These are phyloP conservation scores for Phlebopus sp. DNA, from an alignment of 1,284 basidiomycete species.

Conservation along the genomic window DNA sequence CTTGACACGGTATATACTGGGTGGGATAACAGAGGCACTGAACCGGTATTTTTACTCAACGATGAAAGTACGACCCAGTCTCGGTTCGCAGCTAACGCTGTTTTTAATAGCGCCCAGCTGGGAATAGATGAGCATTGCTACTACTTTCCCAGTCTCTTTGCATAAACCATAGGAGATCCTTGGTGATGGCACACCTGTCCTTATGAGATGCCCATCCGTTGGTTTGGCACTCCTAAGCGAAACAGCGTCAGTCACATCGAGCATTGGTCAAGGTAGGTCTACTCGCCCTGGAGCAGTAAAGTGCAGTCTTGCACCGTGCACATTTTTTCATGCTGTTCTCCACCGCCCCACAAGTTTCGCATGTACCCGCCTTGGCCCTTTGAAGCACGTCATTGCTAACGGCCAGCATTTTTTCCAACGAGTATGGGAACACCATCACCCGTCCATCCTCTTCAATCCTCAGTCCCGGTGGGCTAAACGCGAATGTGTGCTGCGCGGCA, in stretches of 20 bases:
- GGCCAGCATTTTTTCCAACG: conserved; percentile 27
- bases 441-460: conserved; percentile 23
- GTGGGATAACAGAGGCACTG: conserved; percentile 5
- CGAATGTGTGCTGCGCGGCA: conserved; percentile 28
- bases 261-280: neutral
- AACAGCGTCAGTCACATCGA: conserved; percentile 7
- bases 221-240: conserved; percentile 22
- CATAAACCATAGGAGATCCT: conserved; percentile 31
- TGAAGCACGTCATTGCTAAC: conserved; percentile 24
- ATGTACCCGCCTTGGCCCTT: conserved; percentile 17
- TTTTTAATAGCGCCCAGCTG: conserved; percentile 14
- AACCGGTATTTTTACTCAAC: conserved; percentile 1
- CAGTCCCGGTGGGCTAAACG: conserved; percentile 30
- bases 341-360: conserved; percentile 20
- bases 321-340: conserved; percentile 27
- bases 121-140: conserved; percentile 18
- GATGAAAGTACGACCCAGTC: neutral
- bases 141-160: conserved; percentile 28
- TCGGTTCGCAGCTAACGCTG: neutral
- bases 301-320: conserved; percentile 25
- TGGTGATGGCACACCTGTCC: conserved; percentile 19
- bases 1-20: neutral
- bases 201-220: conserved; percentile 24
- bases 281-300: conserved; percentile 32
- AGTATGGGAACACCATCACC: conserved; percentile 30